Base-by-base conservation (phyloP, 2,329 filamentous ascomycete genomes). In the Trichoderma sp. region DNA sequence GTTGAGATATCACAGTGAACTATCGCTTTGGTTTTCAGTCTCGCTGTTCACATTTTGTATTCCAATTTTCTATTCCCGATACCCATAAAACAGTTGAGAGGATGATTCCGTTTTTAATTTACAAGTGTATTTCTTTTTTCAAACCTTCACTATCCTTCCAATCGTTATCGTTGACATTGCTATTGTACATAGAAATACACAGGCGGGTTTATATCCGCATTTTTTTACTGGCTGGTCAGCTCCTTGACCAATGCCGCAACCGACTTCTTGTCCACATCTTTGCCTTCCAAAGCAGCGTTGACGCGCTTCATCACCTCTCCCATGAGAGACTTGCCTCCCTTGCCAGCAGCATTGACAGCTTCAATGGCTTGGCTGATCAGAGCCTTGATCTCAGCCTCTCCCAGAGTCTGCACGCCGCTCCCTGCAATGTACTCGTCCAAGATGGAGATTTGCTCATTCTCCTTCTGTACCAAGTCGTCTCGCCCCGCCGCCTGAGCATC, bases 391-490 rank as follows among this genome's bases (percentile, higher is more conserved):
- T 93, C 87, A 6, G 87, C 88, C 73, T 87, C 84, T 2, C 83
- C 81, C 68, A 93, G 76, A 13, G 85, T 86, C 79, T 90, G 83
- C 13, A 93, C 86, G 8, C 86, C 87, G 74, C 88, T 88, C 73
- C 82, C 83, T 8, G 85, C 84, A 4, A 88, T 83, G 80, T 93
- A 94, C 76, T 90, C 89, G 50, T 91, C 85, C 76, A 94, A 78
- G 3, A 95, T 85, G 36, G 81, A 81, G 63, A 91, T 82, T 81
- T 95, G 91, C 12, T 82, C 83, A 73, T 88, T 83, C 82, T 95
- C 92, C 82, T 92, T 92, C 71, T 89, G 87, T 0, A 88, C 91
- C 43, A 95, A 81, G 78, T 95, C 93, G 28, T 87, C 82, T 50
- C 93, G 85, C 4, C 88, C 88, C 1, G 90, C 92, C 1, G 80